Conservation (phyloP, 2,329 filamentous ascomycete species). For the Penicillium sp. region DNA sequence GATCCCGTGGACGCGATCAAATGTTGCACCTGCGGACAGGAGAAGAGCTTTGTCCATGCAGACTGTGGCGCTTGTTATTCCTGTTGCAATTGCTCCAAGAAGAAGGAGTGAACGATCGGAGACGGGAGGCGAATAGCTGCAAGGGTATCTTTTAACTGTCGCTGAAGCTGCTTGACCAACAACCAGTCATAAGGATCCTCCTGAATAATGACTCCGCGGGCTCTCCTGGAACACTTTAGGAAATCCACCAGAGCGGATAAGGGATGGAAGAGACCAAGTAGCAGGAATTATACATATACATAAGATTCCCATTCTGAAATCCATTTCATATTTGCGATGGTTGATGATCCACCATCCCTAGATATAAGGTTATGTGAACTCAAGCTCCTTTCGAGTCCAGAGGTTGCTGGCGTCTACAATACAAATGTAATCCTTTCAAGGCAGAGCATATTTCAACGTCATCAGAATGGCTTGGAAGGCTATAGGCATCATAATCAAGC, state of each 20-base stretch:
- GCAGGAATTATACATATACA: conserved; percentile 4
- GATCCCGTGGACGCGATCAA: conserved; percentile 4
- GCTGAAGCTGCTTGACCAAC: conserved; percentile 1
- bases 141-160: not conserved
- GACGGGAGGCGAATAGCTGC: not conserved
- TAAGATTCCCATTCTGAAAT: conserved; percentile 1
- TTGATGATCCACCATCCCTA: not conserved
- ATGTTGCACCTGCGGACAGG: conserved; percentile 3
- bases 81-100: no score
- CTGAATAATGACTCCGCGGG: not conserved
- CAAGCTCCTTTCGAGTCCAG: conserved; percentile 9
- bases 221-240: not conserved
- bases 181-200: not conserved
- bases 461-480: conserved; percentile 14
- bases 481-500: conserved; percentile 14
- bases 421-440: conserved; percentile 14
- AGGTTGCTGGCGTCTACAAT: conserved; percentile 13
- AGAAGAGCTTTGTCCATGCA: not conserved
- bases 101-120: no score
- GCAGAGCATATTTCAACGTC: conserved; percentile 13
- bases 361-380: conserved; percentile 7
- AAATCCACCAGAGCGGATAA: not conserved
- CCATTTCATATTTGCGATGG: not conserved
- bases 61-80: no score
- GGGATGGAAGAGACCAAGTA: conserved; percentile 1